Percentiles rank a stretch among this genome's conserved stretches.
phyloP scores from a whole-genome alignment of 176 grass and related monocot species.

The Otatea glauca region DNA sequence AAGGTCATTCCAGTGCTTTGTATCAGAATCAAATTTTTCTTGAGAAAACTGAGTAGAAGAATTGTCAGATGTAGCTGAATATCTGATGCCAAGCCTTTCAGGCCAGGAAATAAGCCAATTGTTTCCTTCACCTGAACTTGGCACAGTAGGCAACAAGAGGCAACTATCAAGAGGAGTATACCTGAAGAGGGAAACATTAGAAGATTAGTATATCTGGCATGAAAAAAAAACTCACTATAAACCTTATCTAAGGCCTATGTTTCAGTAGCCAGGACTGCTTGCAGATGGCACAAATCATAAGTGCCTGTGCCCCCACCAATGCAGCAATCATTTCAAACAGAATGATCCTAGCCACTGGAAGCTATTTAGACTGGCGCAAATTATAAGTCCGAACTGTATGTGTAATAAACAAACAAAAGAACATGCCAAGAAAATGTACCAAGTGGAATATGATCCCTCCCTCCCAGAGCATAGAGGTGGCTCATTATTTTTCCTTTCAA shows the following conservation, averaged over 20 bases:
- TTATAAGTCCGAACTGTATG: not conserved
- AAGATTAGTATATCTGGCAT: slow-evolving; percentile 33
- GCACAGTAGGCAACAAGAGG: slow-evolving; percentile 45
- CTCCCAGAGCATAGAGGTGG: slow-evolving; percentile 60
- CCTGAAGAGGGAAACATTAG: slow-evolving; percentile 51
- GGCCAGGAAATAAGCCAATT: slow-evolving; percentile 80
- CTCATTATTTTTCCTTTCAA: slow-evolving; percentile 52
- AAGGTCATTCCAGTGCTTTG: slow-evolving; percentile 65
- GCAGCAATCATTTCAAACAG: slow-evolving; percentile 12
- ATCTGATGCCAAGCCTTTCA: slow-evolving; percentile 66
- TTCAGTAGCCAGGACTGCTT: slow-evolving; percentile 4
- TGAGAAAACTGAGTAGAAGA: slow-evolving; percentile 45
- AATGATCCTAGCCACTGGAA: slow-evolving; percentile 21
- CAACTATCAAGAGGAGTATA: slow-evolving; percentile 79
- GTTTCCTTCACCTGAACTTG: slow-evolving; percentile 51
- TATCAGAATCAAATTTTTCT: slow-evolving; percentile 62
- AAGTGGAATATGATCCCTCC: slow-evolving; percentile 53
- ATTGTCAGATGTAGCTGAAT: slow-evolving; percentile 42
- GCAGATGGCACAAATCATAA: slow-evolving; percentile 29
- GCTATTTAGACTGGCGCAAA: slow-evolving; percentile 12
- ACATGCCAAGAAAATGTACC: slow-evolving; percentile 53
- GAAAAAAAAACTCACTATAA: slow-evolving; percentile 29
- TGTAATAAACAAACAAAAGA: slow-evolving; percentile 25
- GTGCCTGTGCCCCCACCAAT: not conserved
- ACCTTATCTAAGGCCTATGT: not conserved